phyloP scores from a whole-genome alignment of 176 grass and related monocot species.

The Microstegium vimineum region DNA sequence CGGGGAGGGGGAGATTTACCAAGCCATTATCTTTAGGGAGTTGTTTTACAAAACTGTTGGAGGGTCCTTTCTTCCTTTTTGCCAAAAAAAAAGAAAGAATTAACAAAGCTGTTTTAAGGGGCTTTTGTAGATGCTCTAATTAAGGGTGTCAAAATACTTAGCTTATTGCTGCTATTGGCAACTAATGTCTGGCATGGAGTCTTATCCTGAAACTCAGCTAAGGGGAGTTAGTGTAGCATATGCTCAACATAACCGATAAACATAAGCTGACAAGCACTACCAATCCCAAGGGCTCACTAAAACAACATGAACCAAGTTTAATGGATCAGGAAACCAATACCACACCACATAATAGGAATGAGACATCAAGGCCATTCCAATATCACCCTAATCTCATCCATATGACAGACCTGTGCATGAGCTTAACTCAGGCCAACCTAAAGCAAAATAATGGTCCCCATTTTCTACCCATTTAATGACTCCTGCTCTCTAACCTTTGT shows the following conservation, averaged over 20 bases:
- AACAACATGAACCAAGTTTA: background rate
- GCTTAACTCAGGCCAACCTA: background rate
- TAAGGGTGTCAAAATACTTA: background rate
- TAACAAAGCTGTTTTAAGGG: background rate
- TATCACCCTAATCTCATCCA: background rate
- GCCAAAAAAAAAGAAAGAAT: background rate
- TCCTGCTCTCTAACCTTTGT: background rate
- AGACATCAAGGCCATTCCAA: background rate
- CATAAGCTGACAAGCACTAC: background rate
- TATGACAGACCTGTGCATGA: background rate
- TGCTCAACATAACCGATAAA: no score
- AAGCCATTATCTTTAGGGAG: background rate
- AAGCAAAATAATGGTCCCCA: background rate
- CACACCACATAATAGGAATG: background rate
- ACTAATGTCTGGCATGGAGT: background rate
- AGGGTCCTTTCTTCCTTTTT: background rate
- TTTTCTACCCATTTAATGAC: background rate
- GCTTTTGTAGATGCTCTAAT: background rate
- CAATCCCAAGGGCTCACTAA: background rate
- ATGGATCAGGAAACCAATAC: background rate
- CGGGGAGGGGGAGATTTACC: background rate
- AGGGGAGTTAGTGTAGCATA: background rate
- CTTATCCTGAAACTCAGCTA: background rate
- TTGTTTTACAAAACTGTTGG: background rate
- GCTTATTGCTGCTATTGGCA: background rate